These are phyloP conservation scores for Neurospora sp. DNA, from an alignment of 495 filamentous ascomycete genomes.

Conservation along the genomic window DNA sequence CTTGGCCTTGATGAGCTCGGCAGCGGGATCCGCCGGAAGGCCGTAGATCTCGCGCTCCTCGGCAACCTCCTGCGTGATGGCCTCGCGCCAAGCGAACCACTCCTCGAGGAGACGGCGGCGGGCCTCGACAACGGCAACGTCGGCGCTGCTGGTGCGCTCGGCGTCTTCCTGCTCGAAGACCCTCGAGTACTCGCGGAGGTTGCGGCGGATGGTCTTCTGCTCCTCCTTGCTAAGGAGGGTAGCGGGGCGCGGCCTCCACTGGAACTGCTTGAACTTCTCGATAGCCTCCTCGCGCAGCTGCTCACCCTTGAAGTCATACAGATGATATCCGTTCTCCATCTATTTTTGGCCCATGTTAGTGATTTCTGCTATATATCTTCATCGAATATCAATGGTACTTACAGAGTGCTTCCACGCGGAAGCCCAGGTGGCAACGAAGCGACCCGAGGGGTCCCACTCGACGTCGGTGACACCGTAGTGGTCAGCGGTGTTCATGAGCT, in stretches of 20 bases:
- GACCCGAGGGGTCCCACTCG: conserved; percentile 94
- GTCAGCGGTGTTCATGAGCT: conserved; percentile 83
- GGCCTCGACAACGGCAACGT: conserved; percentile 84
- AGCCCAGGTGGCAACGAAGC: conserved; percentile 85
- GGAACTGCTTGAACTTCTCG: conserved; percentile 94
- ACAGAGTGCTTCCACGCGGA: conserved; percentile 92
- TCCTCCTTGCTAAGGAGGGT: conserved; percentile 87
- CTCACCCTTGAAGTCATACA: conserved; percentile 91
- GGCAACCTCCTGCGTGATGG: conserved; percentile 59
- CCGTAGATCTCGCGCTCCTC: conserved; percentile 63
- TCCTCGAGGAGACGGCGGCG: conserved; percentile 76
- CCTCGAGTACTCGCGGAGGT: conserved; percentile 90
- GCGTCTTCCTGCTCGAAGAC: conserved; percentile 92
- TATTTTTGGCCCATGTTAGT: conserved; percentile 37
- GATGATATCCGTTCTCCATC: conserved; percentile 98
- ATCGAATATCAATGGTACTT: conserved; percentile 28
- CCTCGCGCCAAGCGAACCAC: conserved; percentile 78
- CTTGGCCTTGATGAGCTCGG: conserved; percentile 43
- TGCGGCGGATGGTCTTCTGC: conserved; percentile 96
- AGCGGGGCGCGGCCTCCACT: conserved; percentile 85
- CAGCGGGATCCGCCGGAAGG: conserved; percentile 52
- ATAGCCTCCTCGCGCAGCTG: conserved; percentile 84
- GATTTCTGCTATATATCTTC: conserved; percentile 1
- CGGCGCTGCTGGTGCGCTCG: conserved; percentile 82
- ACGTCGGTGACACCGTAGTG: conserved; percentile 97